Evolutionary conservation across 2,329 filamentous ascomycete species (phyloP).

Genomic region (Aureobasidium subglaciale): DNA sequence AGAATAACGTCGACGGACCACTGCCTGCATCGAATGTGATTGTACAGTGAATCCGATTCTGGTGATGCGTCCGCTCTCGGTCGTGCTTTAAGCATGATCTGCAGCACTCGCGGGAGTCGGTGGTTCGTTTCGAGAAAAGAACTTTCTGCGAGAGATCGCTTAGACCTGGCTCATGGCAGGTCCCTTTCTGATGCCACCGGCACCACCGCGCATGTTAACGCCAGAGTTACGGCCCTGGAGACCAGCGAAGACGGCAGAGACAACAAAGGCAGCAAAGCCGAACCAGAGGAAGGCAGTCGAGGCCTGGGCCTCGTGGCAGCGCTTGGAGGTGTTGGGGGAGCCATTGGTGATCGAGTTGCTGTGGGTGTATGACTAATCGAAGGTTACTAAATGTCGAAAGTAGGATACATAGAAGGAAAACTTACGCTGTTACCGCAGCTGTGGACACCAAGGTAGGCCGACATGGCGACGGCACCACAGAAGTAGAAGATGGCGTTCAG

Average conservation of each 20-base stretch:
- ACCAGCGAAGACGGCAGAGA: slow-evolving; percentile 48
- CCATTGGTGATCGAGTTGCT: slow-evolving; percentile 37
- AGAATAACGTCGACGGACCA: neutral
- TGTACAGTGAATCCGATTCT: neutral
- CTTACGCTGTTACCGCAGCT: slow-evolving; percentile 58
- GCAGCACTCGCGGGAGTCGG: neutral
- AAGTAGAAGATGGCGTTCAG: slow-evolving; percentile 62
- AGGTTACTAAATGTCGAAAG: slow-evolving; percentile 16
- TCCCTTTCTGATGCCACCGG: slow-evolving; percentile 39
- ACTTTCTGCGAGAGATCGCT: slow-evolving; percentile 17
- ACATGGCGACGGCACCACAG: slow-evolving; percentile 61
- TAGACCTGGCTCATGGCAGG: slow-evolving; percentile 53
- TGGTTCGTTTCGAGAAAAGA: slow-evolving; percentile 13
- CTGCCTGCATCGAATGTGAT: neutral
- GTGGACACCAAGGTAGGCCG: slow-evolving; percentile 60
- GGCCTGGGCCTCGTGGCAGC: slow-evolving; percentile 70
- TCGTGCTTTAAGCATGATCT: neutral
- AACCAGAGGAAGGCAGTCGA: slow-evolving; percentile 74
- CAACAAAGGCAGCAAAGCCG: slow-evolving; percentile 57
- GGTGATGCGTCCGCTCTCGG: neutral
- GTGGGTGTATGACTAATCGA: slow-evolving; percentile 30
- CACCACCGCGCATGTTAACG: slow-evolving; percentile 39
- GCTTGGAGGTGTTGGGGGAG: slow-evolving; percentile 51
- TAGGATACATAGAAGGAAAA: slow-evolving; percentile 17
- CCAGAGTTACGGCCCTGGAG: slow-evolving; percentile 48